Evolutionary conservation across 805 yeast species (phyloP), one percentile per base, ranked within the genome.

Genomic region (Metschnikowia amazonensis): DNA sequence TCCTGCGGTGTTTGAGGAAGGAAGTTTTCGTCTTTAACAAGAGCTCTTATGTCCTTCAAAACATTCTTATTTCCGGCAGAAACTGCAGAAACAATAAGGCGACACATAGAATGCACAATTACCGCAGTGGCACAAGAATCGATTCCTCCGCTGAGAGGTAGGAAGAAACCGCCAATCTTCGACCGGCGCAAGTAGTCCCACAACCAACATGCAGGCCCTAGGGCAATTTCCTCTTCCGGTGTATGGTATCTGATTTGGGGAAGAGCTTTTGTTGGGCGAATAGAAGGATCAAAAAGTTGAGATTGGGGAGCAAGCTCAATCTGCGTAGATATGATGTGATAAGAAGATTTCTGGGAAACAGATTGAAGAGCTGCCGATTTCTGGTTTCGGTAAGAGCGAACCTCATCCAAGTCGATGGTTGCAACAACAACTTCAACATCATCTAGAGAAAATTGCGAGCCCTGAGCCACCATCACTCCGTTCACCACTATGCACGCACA

Each of bases 121-220:
- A 86, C 86, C 0, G 98, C 94, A 0, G 99, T 94, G 1, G 99
- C 97, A 71, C 99, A 95, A 29, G 96, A 86, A 62, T 94, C 99
- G 52, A 94, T 92, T 41, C 99, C 99, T 16, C 99, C 99, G 63
- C 95, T 85, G 41, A 94, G 72, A 0, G 99, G 98, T 37, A 94
- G 71, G 66, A 94, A 95, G 63, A 76, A 94, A 0, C 99, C 99
- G 0, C 89, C 88, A 42, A 94, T 86, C 53, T 80, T 80, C 55
- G 95, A 88, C 52, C 99, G 78, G 63, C 99, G 79, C 47, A 94
- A 74, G 60, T 94, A 94, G 65, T 94, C 99, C 99, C 99, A 94
- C 52, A 94, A 66, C 99, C 99, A 94, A 64, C 99, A 94, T 0
- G 99, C 99, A 0, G 99, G 99, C 0, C 99, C 99, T 36, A 87